phyloP scores from a whole-genome alignment of 176 grass and related monocot genomes.

The Chrysopogon serrulatus region DNA sequence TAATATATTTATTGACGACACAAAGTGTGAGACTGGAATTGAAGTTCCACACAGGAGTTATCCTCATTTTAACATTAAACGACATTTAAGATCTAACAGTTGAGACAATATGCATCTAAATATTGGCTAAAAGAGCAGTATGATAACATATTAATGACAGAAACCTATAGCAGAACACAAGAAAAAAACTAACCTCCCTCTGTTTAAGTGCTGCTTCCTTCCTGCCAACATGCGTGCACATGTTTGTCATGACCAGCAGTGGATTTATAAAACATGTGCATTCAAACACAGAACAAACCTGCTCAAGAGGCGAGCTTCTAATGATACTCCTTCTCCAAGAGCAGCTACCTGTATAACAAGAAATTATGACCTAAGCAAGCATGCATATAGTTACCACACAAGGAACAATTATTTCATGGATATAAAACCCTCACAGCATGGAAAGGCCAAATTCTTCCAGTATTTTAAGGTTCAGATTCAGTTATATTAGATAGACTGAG shows the following conservation, averaged over 20 bases:
- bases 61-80: conserved; percentile 8
- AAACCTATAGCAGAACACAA: neutral
- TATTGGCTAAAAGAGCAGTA: conserved; percentile 20
- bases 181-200: conserved; percentile 71
- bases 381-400: neutral
- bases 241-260: conserved; percentile 30
- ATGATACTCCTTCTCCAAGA: conserved; percentile 95
- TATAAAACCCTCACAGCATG: neutral
- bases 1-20: neutral
- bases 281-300: conserved; percentile 54
- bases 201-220: conserved; percentile 97
- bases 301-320: conserved; percentile 93
- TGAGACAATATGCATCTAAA: neutral
- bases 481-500: neutral
- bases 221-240: conserved; percentile 55
- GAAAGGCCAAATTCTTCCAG: neutral
- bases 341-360: conserved; percentile 80
- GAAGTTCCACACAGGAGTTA: neutral
- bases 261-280: conserved; percentile 22
- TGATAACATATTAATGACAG: conserved; percentile 13
- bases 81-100: neutral
- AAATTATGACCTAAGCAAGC: conserved; percentile 18
- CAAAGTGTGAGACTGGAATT: neutral
- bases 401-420: neutral
- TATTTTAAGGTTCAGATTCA: conserved; percentile 10